phyloP scores from a whole-genome alignment of 2,329 filamentous ascomycete genomes.

The Phialophora verrucosa region DNA sequence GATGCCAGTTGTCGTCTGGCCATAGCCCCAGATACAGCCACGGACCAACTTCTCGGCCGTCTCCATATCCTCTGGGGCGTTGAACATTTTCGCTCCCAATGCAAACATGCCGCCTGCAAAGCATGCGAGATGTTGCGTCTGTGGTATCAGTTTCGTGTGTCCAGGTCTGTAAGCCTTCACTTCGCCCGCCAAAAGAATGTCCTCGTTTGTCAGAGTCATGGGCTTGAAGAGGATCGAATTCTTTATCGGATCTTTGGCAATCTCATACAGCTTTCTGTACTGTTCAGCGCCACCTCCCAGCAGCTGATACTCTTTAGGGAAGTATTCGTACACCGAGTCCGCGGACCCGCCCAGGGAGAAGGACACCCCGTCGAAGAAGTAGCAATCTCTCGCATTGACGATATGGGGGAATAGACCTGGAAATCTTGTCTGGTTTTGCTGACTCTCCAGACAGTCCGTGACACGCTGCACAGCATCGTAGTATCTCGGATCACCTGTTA shows the following conservation, averaged over 20 bases:
- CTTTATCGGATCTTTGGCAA: constrained; percentile 69
- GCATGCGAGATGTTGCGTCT: constrained; percentile 67
- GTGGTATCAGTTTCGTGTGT: constrained; percentile 42
- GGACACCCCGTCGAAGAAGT: constrained; percentile 38
- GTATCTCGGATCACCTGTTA: constrained; percentile 65
- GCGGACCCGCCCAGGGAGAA: constrained; percentile 62
- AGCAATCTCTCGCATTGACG: constrained; percentile 55
- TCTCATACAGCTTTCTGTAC: constrained; percentile 59
- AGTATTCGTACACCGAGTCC: constrained; percentile 64
- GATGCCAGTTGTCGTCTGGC: constrained; percentile 61
- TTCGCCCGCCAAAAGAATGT: constrained; percentile 57
- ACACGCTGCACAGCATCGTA: constrained; percentile 68
- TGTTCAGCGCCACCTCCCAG: constrained; percentile 22
- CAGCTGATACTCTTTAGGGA: constrained; percentile 55
- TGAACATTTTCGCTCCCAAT: constrained; percentile 67
- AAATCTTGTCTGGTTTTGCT: constrained; percentile 61
- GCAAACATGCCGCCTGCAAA: constrained; percentile 76
- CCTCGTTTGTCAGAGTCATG: constrained; percentile 61
- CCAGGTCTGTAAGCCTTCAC: constrained; percentile 58
- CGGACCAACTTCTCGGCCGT: constrained; percentile 64
- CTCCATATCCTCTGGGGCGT: constrained; percentile 59
- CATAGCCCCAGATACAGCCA: constrained; percentile 68
- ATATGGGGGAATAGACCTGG: constrained; percentile 68
- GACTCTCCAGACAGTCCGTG: constrained; percentile 59
- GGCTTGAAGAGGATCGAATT: constrained; percentile 78